Base-by-base conservation (phyloP, 225 moss, liverwort and hornwort species). In the Sphagnum tenellum region DNA sequence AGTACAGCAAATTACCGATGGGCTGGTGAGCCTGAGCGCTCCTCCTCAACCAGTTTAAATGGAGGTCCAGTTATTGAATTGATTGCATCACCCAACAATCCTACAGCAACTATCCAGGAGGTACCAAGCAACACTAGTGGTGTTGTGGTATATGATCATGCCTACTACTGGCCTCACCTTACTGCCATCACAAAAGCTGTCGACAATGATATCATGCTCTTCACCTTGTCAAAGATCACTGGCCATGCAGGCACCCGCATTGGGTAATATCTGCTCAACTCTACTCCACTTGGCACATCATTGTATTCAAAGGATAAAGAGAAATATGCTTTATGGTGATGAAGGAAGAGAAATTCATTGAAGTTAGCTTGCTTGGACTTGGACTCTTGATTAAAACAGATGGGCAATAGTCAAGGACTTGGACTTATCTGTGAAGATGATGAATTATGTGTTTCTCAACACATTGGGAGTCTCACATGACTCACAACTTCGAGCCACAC, bases 131-230 rank as follows among this genome's bases (percentile, higher is more conserved):
- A 85, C n/a, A 71, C 73, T 7, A 77, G 72, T 55, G 87, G 77
- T 45, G 66, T 57, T 60, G 63, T 81, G 9, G 12, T 90, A 29
- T 83, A 72, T 13, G 86, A 90, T 69, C 82, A 85, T 56, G 86
- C 88, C 12, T 90, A 90, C 9, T 79, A 88, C 54, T 90, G 90
- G 90, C 90, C 88, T 71, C 85, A 86, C 63, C 68, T 86, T 52
- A 52, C 77, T 12, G 66, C 88, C 9, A 71, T 90, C n/a, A 79
- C 73, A 8, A 74, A 78, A 46, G 46, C 74, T 54, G 48, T 48
- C 11, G 83, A 88, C 67, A 58, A 71, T 44, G 79, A 90, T 62
- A 81, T 90, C 64, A 90, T 90, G 88, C 64, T 86, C 8, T 86
- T 90, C 74, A 86, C 85, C 11, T 64, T 88, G 72, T 86, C 86